Evolutionary conservation across 148 eudicot genomes (phyloP), one percentile per base, ranked within the genome.

Genomic region (Rhododendron ferrugineum): DNA sequence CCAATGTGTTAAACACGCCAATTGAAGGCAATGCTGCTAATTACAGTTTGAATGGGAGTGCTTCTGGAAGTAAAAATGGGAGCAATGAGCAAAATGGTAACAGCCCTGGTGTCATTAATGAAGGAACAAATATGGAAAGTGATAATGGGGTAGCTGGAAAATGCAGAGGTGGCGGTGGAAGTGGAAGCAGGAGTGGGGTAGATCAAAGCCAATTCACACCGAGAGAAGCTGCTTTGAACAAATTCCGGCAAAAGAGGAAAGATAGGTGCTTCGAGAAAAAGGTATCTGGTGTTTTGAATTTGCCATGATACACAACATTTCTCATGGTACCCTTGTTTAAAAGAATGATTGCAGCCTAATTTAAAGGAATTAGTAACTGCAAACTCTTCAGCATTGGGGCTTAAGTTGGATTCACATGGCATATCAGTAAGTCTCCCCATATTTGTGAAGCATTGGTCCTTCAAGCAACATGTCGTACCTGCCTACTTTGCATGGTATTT

Each of bases 241-340:
- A 92, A 84, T 91, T 89, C 78, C 91, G 91, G 23, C 90, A 84
- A 81, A 92, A 93, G 88, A 91, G 96, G 84, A 93, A 93, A 86
- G 96, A 89, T 79, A 91, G 96, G 88, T 91, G 93, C 91, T 92
- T 92, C 80, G 91, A 91, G 86, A 94, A 90, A 89, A 93, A 85
- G 96, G 96, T 94, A 91, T 66, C 74, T 82, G 37, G 13, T 78
- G 47, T 82, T 58, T 46, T 40, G 62, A 66, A 28, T 81, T 72
- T 37, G 23, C 37, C 10, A 32, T 81, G 42, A 32, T 42, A 46
- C 11, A 44, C 81, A 5, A 30, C 18, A 20, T 56, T 34, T 54
- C 16, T 81, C 46, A 40, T 42, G 5, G 49, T 16, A 37, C 56
- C 75, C 16, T 6, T 15, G 14, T 64, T 62, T 37, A 14, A 20